These are phyloP conservation scores for Annulohypoxylon nitens DNA, from an alignment of 495 filamentous ascomycete species.

Conservation along the genomic window DNA sequence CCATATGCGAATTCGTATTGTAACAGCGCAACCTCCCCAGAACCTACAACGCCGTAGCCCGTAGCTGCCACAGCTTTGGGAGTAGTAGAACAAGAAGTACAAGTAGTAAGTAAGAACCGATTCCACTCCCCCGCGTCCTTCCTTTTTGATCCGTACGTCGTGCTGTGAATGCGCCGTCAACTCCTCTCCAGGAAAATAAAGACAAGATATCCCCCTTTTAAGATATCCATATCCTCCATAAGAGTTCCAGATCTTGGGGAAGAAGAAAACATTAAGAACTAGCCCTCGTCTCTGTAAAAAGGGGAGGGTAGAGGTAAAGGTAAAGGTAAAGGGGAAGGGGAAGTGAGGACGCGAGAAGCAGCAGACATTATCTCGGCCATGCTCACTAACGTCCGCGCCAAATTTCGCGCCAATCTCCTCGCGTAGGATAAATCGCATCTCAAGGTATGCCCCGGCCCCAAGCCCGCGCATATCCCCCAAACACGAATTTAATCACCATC, in stretches of 20 bases:
- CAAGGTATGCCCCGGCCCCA: background rate
- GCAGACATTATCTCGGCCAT: background rate
- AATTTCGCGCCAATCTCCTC: background rate
- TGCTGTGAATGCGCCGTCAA: constrained; percentile 11
- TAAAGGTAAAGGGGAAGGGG: background rate
- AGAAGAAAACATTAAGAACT: constrained; percentile 14
- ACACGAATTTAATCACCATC: background rate
- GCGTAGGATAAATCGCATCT: background rate
- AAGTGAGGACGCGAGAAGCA: background rate
- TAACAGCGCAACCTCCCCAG: background rate
- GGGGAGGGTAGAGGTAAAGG: background rate
- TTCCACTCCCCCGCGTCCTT: background rate
- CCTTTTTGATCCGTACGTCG: background rate
- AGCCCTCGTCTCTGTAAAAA: background rate
- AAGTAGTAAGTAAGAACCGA: background rate
- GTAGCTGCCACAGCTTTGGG: background rate
- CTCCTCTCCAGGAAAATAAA: constrained; percentile 5
- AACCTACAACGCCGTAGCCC: background rate
- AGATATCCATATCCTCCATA: background rate
- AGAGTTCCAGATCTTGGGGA: background rate
- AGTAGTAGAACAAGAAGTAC: background rate
- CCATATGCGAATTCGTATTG: constrained; percentile 10
- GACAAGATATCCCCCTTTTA: background rate
- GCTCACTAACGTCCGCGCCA: background rate
- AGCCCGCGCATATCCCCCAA: background rate